phyloP scores from a whole-genome alignment of 2,329 filamentous ascomycete genomes.

The Verticillium zaregamsianum region DNA sequence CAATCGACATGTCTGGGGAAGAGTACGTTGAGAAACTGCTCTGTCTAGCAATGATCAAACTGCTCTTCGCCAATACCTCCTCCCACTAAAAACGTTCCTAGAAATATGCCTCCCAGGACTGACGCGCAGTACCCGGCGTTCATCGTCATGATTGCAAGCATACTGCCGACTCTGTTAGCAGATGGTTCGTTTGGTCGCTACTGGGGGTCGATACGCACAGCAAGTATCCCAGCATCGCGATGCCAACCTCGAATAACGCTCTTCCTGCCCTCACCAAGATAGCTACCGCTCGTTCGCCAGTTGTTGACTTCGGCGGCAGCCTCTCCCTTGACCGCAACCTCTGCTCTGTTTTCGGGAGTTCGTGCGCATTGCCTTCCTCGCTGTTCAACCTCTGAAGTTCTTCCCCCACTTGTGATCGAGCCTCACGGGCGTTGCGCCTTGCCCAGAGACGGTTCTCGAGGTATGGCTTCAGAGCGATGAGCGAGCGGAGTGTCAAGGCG shows the following conservation, averaged over 20 bases:
- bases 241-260: constrained; percentile 1
- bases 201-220: constrained; percentile 55
- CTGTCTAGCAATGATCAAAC: constrained; percentile 6
- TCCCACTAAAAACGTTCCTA: constrained; percentile 71
- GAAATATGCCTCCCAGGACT: constrained; percentile 64
- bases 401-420: background rate
- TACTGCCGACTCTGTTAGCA: constrained; percentile 42
- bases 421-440: background rate
- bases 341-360: background rate
- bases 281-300: background rate
- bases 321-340: background rate
- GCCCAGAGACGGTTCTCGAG: constrained; percentile 4
- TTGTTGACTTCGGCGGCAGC: background rate
- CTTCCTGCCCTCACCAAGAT: background rate
- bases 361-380: background rate
- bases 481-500: constrained; percentile 3
- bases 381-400: background rate
- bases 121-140: constrained; percentile 74
- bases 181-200: background rate
- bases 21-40: background rate
- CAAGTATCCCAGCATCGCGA: constrained; percentile 53
- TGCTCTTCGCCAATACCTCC: constrained; percentile 1
- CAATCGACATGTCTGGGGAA: too few species aligned
- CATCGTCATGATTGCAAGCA: constrained; percentile 79
- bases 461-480: constrained; percentile 5